Evolutionary conservation across 2,329 filamentous ascomycete genomes (phyloP).

Genomic region (Clarireedia paspali): DNA sequence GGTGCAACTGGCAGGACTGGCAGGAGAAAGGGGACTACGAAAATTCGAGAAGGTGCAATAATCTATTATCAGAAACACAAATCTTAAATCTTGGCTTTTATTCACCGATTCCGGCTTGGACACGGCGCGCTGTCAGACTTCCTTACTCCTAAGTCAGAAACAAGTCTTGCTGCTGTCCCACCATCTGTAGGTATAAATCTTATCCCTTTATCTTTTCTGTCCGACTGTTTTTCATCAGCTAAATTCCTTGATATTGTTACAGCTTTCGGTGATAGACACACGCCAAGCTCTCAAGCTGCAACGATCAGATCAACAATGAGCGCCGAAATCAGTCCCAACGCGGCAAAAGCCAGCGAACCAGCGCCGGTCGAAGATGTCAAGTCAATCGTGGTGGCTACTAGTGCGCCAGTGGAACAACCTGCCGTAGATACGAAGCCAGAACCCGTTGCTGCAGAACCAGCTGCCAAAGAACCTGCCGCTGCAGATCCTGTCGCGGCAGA

Average conservation of each 20-base stretch:
- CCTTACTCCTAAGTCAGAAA: too few relatives aligned
- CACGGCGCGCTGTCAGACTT: too few relatives aligned
- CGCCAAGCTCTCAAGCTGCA: neutral
- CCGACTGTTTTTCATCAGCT: neutral
- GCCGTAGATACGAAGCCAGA: neutral
- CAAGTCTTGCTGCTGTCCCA: too few relatives aligned
- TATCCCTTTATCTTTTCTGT: neutral
- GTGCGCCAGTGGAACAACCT: neutral
- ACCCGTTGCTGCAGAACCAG: neutral
- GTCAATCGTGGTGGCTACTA: neutral
- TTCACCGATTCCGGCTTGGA: too few relatives aligned
- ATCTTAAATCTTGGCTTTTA: too few relatives aligned
- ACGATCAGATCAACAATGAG: neutral
- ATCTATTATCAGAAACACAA: too few relatives aligned
- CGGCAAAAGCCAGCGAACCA: neutral
- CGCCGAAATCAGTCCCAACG: neutral
- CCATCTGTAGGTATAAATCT: neutral
- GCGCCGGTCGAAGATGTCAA: neutral
- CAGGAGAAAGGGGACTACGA: too few relatives aligned
- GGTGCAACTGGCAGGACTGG: neutral
- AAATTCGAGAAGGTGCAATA: too few relatives aligned
- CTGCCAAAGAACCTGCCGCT: neutral
- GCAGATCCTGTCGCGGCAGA: neutral
- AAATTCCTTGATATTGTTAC: neutral
- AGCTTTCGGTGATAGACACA: neutral